Percentiles rank a stretch among this genome's conserved stretches.
These are phyloP conservation scores for Podila horticola DNA, from an alignment of 192 early-diverging fungal genomes.

Conservation along the genomic window DNA sequence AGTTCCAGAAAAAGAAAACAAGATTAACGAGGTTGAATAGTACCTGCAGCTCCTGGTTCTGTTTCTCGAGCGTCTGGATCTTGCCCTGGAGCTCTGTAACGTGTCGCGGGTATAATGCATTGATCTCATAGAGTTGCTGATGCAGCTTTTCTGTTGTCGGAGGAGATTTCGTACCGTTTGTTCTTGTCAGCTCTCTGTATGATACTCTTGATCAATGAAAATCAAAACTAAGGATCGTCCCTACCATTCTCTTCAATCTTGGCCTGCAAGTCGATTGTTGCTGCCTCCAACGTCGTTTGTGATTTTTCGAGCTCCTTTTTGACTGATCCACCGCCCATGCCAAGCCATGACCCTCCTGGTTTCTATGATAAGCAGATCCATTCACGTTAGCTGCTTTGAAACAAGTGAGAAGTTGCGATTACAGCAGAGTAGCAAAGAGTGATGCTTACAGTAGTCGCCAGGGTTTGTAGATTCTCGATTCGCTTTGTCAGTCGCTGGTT, in stretches of 20 bases:
- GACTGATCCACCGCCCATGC: slow-evolving; percentile 52
- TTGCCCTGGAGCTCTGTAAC: slow-evolving; percentile 57
- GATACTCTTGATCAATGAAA: not conserved
- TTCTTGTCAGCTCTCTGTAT: not conserved
- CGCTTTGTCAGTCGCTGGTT: slow-evolving; percentile 69
- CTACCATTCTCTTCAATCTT: slow-evolving; percentile 73
- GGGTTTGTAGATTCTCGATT: slow-evolving; percentile 64
- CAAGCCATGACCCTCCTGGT: slow-evolving; percentile 48
- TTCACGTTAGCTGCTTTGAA: not conserved
- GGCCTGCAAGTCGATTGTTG: slow-evolving; percentile 55
- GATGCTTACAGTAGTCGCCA: slow-evolving; percentile 30
- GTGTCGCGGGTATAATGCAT: slow-evolving; percentile 60
- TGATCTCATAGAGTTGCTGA: slow-evolving; percentile 62
- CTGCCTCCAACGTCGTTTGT: slow-evolving; percentile 56
- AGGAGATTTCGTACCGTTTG: not conserved
- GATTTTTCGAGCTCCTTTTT: slow-evolving; percentile 70
- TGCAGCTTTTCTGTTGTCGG: slow-evolving; percentile 54
- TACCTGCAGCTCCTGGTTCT: slow-evolving; percentile 59
- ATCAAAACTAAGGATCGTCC: slow-evolving; percentile 6
- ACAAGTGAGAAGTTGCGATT: not conserved
- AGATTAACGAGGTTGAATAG: not conserved
- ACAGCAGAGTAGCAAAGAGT: not conserved
- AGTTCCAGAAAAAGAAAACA: not conserved
- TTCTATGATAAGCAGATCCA: slow-evolving; percentile 20
- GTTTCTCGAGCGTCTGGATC: slow-evolving; percentile 60